A percentile compares a stretch with the other conserved stretches of the same genome.
Conservation (phyloP, 495 filamentous ascomycete species). For the Haplographium delicatum region DNA sequence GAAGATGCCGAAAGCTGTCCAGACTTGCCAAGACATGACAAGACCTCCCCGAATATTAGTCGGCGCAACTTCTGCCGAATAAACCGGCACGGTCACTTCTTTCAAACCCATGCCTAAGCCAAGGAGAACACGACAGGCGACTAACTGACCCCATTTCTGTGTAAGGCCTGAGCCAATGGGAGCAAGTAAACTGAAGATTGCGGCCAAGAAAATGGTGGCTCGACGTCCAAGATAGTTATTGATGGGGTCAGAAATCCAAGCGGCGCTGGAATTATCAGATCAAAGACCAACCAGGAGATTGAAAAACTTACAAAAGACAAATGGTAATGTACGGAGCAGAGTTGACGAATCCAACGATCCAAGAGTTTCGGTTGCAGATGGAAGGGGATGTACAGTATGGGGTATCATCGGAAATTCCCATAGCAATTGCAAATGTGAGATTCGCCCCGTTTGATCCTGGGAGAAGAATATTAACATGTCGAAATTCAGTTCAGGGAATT, state of each 20-base stretch:
- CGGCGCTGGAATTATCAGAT: conserved; percentile 7
- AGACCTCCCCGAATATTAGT: conserved; percentile 56
- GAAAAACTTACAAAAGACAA: conserved; percentile 46
- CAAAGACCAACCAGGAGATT: not conserved
- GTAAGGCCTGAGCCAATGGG: conserved; percentile 52
- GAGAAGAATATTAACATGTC: conserved; percentile 1
- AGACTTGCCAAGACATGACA: conserved; percentile 61
- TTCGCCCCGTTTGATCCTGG: conserved; percentile 23
- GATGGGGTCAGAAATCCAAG: conserved; percentile 66
- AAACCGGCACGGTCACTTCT: conserved; percentile 57
- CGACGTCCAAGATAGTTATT: conserved; percentile 62
- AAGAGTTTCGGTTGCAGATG: conserved; percentile 38
- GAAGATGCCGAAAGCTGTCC: conserved; percentile 56
- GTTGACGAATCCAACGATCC: conserved; percentile 61
- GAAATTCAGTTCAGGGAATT: not conserved
- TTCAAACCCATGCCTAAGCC: conserved; percentile 65
- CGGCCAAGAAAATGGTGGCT: conserved; percentile 61
- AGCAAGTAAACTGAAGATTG: conserved; percentile 33
- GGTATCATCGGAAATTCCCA: conserved; percentile 26
- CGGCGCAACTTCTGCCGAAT: conserved; percentile 56
- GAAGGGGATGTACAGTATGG: conserved; percentile 25
- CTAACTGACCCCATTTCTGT: conserved; percentile 55
- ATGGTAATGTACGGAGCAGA: conserved; percentile 38
- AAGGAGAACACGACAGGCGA: conserved; percentile 52
- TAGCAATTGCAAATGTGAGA: conserved; percentile 14